Percentiles rank a stretch among this genome's conserved stretches.
Evolutionary conservation across 192 early-diverging fungal species (phyloP).

Genomic region (Phlyctochytrium arcticum): DNA sequence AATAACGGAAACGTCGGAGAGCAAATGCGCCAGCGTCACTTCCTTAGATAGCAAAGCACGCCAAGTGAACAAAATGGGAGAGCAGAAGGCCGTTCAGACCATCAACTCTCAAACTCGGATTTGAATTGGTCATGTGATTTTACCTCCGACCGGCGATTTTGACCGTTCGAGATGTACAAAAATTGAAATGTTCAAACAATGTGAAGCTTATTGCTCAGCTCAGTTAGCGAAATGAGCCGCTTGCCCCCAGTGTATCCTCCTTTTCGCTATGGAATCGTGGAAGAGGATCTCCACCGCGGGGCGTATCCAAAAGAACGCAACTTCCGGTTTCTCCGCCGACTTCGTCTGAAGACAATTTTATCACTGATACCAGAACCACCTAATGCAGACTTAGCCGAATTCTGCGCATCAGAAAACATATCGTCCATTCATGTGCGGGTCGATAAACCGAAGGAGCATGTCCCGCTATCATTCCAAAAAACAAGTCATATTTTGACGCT

Average conservation of each 20-base stretch:
- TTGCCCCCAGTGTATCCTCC: slow-evolving; percentile 61
- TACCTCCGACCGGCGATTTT: too few species aligned
- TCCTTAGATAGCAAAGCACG: too few species aligned
- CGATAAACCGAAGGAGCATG: slow-evolving; percentile 77
- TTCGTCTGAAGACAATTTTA: slow-evolving; percentile 75
- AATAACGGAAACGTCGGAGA: too few species aligned
- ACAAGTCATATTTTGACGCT: slow-evolving; percentile 59
- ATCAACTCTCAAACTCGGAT: too few species aligned
- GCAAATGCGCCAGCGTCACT: too few species aligned
- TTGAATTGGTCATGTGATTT: too few species aligned
- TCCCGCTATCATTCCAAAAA: slow-evolving; percentile 73
- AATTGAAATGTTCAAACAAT: too few species aligned
- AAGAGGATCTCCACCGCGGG: slow-evolving; percentile 80
- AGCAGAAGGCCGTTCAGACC: too few species aligned
- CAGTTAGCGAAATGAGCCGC: slow-evolving; percentile 1
- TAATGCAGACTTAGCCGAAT: slow-evolving; percentile 53
- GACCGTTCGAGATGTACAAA: too few species aligned
- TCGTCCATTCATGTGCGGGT: slow-evolving; percentile 64
- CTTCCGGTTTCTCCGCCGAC: slow-evolving; percentile 70
- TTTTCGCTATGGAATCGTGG: slow-evolving; percentile 81
- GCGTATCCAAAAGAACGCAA: slow-evolving; percentile 86
- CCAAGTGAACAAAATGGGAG: too few species aligned
- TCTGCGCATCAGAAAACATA: slow-evolving; percentile 65
- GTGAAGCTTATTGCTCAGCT: too few species aligned
- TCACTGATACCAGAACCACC: slow-evolving; percentile 78